Percentiles rank a stretch among this genome's conserved stretches.
These are phyloP conservation scores for Candida parachauliodes DNA, from an alignment of 805 yeast genomes.

Conservation along the genomic window DNA sequence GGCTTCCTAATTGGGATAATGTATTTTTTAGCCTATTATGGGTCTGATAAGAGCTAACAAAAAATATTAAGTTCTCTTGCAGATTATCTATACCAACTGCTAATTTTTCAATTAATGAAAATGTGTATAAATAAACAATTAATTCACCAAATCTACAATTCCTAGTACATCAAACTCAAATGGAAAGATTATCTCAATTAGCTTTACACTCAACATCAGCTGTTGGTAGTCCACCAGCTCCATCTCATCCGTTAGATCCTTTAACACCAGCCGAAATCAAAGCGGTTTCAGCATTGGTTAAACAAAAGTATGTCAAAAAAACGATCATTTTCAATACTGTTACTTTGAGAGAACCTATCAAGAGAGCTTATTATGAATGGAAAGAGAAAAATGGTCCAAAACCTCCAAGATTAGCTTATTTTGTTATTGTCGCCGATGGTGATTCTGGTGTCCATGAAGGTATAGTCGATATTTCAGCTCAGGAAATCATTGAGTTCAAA, in stretches of 20 bases:
- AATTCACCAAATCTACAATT: not conserved
- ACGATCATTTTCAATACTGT: constrained; percentile 61
- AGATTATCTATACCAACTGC: not conserved
- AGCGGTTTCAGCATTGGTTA: constrained; percentile 51
- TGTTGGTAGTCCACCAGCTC: constrained; percentile 48
- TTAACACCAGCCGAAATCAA: constrained; percentile 60
- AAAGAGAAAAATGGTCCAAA: constrained; percentile 54
- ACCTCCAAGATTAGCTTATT: constrained; percentile 69
- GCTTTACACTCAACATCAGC: constrained; percentile 61
- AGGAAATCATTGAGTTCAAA: constrained; percentile 45
- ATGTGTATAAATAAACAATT: constrained; percentile 3
- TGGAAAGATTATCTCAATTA: constrained; percentile 66
- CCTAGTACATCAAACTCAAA: no score
- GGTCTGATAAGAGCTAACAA: constrained; percentile 4
- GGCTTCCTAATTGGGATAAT: not conserved
- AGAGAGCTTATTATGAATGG: constrained; percentile 62
- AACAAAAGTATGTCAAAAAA: constrained; percentile 43
- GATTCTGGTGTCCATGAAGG: constrained; percentile 68
- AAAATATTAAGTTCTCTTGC: no score
- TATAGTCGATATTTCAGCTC: constrained; percentile 53
- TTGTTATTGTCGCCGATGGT: constrained; percentile 57
- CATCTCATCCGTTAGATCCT: constrained; percentile 71
- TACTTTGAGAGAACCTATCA: constrained; percentile 69
- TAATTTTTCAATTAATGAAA: no score
- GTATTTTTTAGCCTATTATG: constrained; percentile 1